Percentiles rank a stretch among this genome's conserved stretches.
These are phyloP conservation scores for Tetrahymena thermophila DNA, from an alignment of 73 alveolate species.

Conservation along the genomic window DNA sequence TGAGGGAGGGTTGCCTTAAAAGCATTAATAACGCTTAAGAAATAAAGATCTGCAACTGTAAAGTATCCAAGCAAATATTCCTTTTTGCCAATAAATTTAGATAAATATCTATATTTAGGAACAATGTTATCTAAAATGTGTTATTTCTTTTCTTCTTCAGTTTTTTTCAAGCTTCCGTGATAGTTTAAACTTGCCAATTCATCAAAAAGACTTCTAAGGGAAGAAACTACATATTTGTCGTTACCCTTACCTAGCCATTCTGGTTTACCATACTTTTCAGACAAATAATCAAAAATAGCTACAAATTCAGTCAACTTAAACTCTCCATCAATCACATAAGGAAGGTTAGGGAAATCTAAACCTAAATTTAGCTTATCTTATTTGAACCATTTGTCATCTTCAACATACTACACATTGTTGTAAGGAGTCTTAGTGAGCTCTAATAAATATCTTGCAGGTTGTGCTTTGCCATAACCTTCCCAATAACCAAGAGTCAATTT, in stretches of 20 bases:
- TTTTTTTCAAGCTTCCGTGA: neutral
- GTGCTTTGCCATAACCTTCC: neutral
- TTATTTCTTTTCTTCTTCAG: neutral
- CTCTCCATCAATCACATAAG: neutral
- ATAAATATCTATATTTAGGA: neutral
- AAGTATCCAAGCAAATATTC: neutral
- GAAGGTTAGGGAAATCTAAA: neutral
- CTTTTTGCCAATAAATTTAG: neutral
- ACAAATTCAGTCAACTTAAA: neutral
- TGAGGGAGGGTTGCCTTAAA: neutral
- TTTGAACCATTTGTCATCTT: neutral
- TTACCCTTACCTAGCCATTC: neutral
- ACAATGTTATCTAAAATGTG: neutral
- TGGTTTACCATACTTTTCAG: neutral
- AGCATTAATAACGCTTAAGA: neutral
- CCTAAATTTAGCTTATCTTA: neutral
- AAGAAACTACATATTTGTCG: neutral
- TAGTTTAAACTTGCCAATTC: neutral
- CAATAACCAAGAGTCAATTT: neutral
- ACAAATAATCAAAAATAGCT: neutral
- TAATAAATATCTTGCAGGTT: neutral
- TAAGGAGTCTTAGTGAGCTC: neutral
- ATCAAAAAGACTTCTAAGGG: neutral
- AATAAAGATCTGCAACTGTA: neutral
- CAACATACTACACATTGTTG: neutral